These are phyloP conservation scores for Mycocentrospora acerina DNA, from an alignment of 2,329 filamentous ascomycete genomes.

Conservation along the genomic window DNA sequence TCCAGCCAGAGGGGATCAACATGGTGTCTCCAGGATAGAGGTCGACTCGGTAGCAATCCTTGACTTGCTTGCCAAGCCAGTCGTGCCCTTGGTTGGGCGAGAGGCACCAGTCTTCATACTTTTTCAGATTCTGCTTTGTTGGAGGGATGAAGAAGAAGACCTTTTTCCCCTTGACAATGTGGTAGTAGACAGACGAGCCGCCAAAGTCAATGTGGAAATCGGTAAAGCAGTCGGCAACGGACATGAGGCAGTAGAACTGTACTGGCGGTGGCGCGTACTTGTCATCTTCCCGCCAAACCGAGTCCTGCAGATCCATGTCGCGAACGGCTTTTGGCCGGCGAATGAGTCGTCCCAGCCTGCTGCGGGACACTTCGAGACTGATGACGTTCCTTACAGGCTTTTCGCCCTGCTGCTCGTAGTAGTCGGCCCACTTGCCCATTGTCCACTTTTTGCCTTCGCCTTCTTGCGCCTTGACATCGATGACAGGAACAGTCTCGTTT, in stretches of 20 bases:
- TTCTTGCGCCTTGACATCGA: conserved; percentile 70
- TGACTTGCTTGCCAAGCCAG: conserved; percentile 64
- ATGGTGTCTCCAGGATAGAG: conserved; percentile 68
- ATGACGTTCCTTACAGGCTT: conserved; percentile 70
- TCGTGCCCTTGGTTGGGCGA: conserved; percentile 66
- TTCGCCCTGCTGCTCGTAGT: conserved; percentile 64
- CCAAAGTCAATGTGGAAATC: conserved; percentile 74
- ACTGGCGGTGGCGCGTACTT: conserved; percentile 63
- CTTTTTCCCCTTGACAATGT: conserved; percentile 68
- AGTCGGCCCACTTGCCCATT: conserved; percentile 66
- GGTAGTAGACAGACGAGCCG: conserved; percentile 70
- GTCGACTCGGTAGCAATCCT: conserved; percentile 68
- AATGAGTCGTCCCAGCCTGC: conserved; percentile 62
- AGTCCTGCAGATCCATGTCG: conserved; percentile 60
- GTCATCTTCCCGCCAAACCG: conserved; percentile 58
- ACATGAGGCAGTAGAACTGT: conserved; percentile 71
- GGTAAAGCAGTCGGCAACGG: conserved; percentile 69
- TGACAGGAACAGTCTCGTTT: conserved; percentile 64
- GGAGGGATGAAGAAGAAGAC: conserved; percentile 73
- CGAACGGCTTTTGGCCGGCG: conserved; percentile 65
- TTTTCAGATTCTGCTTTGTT: conserved; percentile 67
- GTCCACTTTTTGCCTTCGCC: conserved; percentile 66
- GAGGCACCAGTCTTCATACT: conserved; percentile 71
- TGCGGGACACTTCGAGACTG: conserved; percentile 67
- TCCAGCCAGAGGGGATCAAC: conserved; percentile 71